phyloP scores from a whole-genome alignment of 2,329 filamentous ascomycete species.

The Aspergillus sp. region DNA sequence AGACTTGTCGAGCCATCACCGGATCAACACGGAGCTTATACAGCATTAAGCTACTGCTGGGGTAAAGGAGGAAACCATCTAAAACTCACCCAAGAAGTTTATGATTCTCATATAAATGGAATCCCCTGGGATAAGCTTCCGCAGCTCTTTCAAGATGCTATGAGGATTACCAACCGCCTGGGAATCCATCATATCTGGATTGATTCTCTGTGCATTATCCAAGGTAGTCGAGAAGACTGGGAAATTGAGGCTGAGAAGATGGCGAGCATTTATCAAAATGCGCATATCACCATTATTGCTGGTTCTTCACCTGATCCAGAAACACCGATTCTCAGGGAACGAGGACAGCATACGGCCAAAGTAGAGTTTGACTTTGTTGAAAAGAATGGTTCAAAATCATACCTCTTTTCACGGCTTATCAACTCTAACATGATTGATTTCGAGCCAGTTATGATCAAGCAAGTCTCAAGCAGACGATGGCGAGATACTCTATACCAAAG shows the following conservation, averaged over 20 bases:
- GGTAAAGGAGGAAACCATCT: no score
- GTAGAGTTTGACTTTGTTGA: background rate
- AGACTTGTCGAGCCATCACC: no score
- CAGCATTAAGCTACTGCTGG: no score
- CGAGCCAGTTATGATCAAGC: no score
- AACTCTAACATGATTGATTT: no score
- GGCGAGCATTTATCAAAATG: background rate
- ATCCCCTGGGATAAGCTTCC: background rate
- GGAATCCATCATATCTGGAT: background rate
- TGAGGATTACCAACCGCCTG: background rate
- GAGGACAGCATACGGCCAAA: no score
- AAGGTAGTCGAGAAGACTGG: background rate
- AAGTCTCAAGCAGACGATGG: no score
- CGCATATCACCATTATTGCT: background rate
- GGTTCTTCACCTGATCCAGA: background rate
- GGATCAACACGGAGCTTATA: no score
- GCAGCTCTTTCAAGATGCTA: background rate
- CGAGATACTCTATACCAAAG: no score
- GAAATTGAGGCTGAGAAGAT: background rate
- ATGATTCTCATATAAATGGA: no score
- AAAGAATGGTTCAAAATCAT: no score
- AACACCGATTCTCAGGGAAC: background rate
- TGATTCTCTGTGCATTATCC: background rate
- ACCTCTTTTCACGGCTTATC: background rate
- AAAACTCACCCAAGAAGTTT: no score